Percentiles rank a stretch among this genome's conserved stretches.
Evolutionary conservation across 805 yeast species (phyloP).

Genomic region (Saccharomyces mikatae): DNA sequence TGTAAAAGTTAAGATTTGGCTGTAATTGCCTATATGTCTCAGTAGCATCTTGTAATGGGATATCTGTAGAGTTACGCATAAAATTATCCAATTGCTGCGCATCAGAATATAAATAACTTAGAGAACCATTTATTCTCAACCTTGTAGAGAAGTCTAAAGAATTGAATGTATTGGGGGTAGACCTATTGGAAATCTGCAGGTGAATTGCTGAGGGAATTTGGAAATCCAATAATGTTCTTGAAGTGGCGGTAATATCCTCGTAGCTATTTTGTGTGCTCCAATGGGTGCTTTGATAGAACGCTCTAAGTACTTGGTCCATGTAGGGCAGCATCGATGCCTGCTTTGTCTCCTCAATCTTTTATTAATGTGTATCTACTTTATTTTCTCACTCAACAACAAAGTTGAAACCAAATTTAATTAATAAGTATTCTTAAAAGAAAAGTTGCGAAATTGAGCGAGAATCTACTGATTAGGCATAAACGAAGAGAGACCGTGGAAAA

Average conservation of each 20-base stretch:
- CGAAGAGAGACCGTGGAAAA: neutral
- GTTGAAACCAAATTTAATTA: neutral
- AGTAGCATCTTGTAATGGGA: conserved; percentile 58
- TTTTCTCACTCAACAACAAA: neutral
- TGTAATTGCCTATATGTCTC: conserved; percentile 58
- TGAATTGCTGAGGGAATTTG: conserved; percentile 58
- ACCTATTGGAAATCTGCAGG: conserved; percentile 59
- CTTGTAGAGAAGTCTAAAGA: conserved; percentile 59
- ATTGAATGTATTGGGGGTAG: conserved; percentile 63
- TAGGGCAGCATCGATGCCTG: conserved; percentile 52
- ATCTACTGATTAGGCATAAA: neutral
- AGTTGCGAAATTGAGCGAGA: neutral
- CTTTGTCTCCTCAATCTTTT: neutral
- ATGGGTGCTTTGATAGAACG: conserved; percentile 58
- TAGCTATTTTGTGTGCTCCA: conserved; percentile 71
- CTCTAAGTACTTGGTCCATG: conserved; percentile 77
- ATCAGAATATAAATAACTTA: conserved; percentile 67
- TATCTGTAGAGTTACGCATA: conserved; percentile 38
- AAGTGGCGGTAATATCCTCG: conserved; percentile 65
- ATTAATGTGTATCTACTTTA: neutral
- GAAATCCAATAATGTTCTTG: conserved; percentile 63
- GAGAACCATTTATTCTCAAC: conserved; percentile 65
- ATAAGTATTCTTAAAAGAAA: neutral
- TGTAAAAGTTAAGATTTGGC: conserved; percentile 30
- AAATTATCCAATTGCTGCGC: conserved; percentile 49